Evolutionary conservation across 805 yeast species (phyloP), one percentile per base, ranked within the genome.

Genomic region (Zygosaccharomyces lentus): DNA sequence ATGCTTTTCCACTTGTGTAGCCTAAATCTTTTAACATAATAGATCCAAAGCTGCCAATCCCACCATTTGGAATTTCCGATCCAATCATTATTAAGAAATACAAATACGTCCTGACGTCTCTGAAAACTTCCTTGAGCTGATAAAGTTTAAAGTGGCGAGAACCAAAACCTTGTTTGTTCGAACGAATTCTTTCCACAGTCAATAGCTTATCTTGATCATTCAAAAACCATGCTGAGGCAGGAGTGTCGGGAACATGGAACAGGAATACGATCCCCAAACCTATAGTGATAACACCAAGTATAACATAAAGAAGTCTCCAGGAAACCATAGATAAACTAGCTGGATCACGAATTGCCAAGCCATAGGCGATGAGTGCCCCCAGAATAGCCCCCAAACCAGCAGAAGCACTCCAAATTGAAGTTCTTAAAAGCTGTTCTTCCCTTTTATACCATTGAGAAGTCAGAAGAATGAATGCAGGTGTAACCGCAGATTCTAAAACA

Each of bases 371-470:
- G n/a, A 71, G 35, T 1, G 76, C 76, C 47, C 77, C 77, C 26
- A 73, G 55, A 4, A 73, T 66, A 15, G 67, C 68, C 31, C 72
- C 73, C 3, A 68, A 56, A 9, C 84, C 82, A 1, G 80, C 77
- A 64, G 70, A 76, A 9, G 76, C 65, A 4, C 77, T 76, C 78
- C 80, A 75, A 29, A 70, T 66, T 6, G 80, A 80, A 37, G 77
- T 76, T 57, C 80, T 66, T 30, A 68, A 63, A 29, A 72, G 64
- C 56, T 76, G 81, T 48, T 77, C 80, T 3, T 65, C 55, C 44
- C 72, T 72, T 25, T 73, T 72, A 63, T 78, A 81, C 65, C 78
- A 81, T 82, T 53, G 78, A 77, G 23, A 82, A 74, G 34, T 80
- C 75, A 35, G 80, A 69, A 25, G 78, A 64, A 45, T 77, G 35